Base-by-base conservation (phyloP, 768 basidiomycete species). In the Mycena leptocephala region DNA sequence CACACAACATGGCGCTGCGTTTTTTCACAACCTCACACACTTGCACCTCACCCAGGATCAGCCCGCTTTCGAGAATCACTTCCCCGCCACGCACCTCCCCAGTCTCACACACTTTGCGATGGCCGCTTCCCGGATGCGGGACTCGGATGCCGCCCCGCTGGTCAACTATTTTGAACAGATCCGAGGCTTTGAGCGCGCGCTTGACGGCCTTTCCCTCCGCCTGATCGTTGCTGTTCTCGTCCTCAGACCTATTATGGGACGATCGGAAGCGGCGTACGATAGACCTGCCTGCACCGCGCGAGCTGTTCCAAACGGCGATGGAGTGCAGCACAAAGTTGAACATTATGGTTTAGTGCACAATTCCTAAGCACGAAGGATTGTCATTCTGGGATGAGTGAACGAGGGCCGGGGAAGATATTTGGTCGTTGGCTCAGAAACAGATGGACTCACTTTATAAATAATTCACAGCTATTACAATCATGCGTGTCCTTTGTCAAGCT, bases 351-450 rank as follows among this genome's bases (percentile, higher is more conserved):
- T 64, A 64, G 22, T 53, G 59, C 22, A 1, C 11, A n/a, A 2
- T 10, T 13, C n/a, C 4, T 10, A 4, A 2, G 3, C 41, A 22
- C 14, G 9, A 18, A 37, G 48, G 41, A 35, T 41, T 30, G 3
- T 22, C 41, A 3, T 72, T 65, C 39, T 72, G 71, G 70, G 51
- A 56, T 11, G 51, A 72, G 26, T 39, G 48, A 22, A 28, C 26
- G 2, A 14, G 24, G 0, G 24, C 24, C 5, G 62, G 62, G 8
- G 53, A 65, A 14, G 71, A 72, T 26, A 65, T 72, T 14, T 72
- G 71, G 63, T 41, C 62, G 20, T 43, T 72, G 71, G 71, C 71
- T 16, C 69, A 43, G 28, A 69, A 37, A 32, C 37, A 55, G 20
- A 55, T 26, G 9, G n/a, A n/a, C n/a, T n/a, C n/a, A n/a, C n/a